These are phyloP conservation scores for Hypoxylon sp. DNA, from an alignment of 2,329 filamentous ascomycete genomes.

Conservation along the genomic window DNA sequence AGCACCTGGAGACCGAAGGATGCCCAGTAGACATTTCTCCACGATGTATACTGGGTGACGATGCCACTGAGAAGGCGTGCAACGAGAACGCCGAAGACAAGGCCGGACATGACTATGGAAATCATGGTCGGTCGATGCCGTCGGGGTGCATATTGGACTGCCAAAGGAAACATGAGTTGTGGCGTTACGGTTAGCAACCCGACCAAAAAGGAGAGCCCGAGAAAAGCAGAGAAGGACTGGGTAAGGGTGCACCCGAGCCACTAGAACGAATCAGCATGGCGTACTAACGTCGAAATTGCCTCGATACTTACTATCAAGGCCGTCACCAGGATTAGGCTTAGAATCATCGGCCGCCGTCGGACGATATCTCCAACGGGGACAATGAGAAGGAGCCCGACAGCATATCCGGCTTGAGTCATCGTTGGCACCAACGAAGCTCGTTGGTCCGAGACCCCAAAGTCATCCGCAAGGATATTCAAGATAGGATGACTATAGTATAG, in stretches of 20 bases:
- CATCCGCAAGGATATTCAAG: constrained; percentile 77
- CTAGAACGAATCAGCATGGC: constrained; percentile 45
- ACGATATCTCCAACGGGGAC: constrained; percentile 81
- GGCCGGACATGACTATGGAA: constrained; percentile 79
- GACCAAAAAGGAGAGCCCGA: constrained; percentile 76
- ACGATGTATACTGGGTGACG: constrained; percentile 77
- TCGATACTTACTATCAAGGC: constrained; percentile 69
- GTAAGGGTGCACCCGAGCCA: constrained; percentile 81
- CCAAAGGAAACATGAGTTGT: constrained; percentile 81
- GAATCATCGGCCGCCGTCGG: constrained; percentile 74
- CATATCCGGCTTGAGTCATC: constrained; percentile 83
- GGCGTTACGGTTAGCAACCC: constrained; percentile 86
- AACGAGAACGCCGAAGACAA: constrained; percentile 80
- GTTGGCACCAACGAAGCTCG: constrained; percentile 76
- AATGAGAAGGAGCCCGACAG: constrained; percentile 76
- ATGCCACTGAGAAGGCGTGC: constrained; percentile 81
- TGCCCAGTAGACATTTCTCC: constrained; percentile 85
- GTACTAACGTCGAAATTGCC: neutral
- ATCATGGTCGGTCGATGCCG: constrained; percentile 75
- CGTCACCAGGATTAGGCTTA: constrained; percentile 74
- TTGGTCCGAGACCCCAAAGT: constrained; percentile 78
- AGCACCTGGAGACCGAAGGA: constrained; percentile 76
- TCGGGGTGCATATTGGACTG: constrained; percentile 80
- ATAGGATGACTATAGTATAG: constrained; percentile 87
- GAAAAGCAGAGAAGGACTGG: constrained; percentile 71